Evolutionary conservation across 2,329 filamentous ascomycete genomes (phyloP).

Genomic region (Colletotrichum sp.): DNA sequence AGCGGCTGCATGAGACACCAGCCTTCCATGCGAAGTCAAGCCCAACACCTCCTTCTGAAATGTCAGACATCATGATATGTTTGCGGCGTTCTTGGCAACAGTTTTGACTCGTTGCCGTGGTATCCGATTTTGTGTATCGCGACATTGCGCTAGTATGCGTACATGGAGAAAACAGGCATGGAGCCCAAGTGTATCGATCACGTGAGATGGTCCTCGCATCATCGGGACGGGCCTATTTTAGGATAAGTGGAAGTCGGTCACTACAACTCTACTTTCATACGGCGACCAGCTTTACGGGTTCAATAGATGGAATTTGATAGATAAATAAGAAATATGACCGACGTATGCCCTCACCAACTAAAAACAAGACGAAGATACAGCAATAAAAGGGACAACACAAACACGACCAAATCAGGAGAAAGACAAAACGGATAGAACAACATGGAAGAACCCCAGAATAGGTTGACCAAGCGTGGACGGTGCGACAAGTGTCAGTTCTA

Average conservation of each 20-base stretch:
- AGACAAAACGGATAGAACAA: background rate
- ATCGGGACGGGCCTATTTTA: background rate
- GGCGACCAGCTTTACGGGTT: background rate
- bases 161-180: background rate
- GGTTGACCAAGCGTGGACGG: fast-evolving
- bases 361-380: background rate
- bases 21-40: background rate
- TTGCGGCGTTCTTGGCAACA: background rate
- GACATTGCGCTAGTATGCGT: background rate
- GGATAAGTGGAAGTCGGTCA: fast-evolving
- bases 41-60: background rate
- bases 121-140: background rate
- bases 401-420: background rate
- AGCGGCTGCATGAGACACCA: background rate
- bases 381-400: too few species aligned
- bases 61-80: background rate
- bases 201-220: background rate
- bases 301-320: background rate
- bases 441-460: background rate
- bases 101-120: background rate
- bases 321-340: background rate
- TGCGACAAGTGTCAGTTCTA: background rate
- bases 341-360: background rate
- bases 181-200: background rate
- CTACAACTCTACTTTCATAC: background rate